Evolutionary conservation across 176 grass and related monocot species (phyloP), one percentile per base, ranked within the genome.

Genomic region (Saccharum officinarum): DNA sequence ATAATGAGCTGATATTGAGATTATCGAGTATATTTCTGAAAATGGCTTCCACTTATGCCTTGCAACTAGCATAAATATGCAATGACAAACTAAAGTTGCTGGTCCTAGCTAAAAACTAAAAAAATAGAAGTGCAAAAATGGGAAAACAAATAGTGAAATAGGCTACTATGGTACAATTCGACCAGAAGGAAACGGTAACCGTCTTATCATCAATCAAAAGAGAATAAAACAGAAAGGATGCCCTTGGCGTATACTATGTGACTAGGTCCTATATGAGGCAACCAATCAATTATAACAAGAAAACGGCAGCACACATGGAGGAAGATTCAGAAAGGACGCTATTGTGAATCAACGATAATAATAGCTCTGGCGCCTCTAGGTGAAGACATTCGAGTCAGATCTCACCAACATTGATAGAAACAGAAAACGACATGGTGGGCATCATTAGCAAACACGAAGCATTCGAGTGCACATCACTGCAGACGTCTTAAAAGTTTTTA

Each of bases 181-280:
- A 76, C 69, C 17, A 71, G 81, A 57, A n/a, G 28, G 63, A 84
- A 46, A 74, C 5, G 8, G 34, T 4, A 31, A 16, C 50, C 4
- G 18, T 76, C 18, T 64, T 22, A 59, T 67, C 3, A 23, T 63
- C 60, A 63, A 63, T 63, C 60, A 17, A 15, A 55, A 83, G 62
- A 15, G 5, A 87, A 85, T 4, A 72, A 63, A 62, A 76, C 57
- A 83, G 67, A 88, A 37, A 84, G 0, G n/a, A 84, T 33, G n/a
- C 55, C 10, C 22, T 80, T 71, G 84, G 69, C n/a, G 60, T 63
- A 12, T 23, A n/a, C 17, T 38, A 41, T 45, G 26, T 63, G 40
- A 45, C 8, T 45, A 31, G 38, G 59, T 44, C 39, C 38, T 30
- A 9, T 78, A 13, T 20, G 60, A 13, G 5, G 59, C 16, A 85